Evolutionary conservation across 2,329 filamentous ascomycete species (phyloP).

Genomic region (Fusarium clavum): DNA sequence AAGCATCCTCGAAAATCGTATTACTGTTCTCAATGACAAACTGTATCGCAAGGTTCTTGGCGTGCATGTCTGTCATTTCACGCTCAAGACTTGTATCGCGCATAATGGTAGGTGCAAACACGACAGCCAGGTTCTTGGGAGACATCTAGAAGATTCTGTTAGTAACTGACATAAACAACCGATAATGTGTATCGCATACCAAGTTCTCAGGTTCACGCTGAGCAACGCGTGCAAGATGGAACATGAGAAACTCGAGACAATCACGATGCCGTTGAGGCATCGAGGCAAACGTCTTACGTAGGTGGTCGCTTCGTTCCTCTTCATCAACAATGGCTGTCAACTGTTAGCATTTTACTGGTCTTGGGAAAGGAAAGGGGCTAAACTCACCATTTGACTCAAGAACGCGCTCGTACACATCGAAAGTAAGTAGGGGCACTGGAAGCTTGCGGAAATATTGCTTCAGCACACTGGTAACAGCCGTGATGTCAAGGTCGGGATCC

Average conservation of each 20-base stretch:
- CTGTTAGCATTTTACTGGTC: slow-evolving; percentile 39
- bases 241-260: slow-evolving; percentile 91
- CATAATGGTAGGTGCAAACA: slow-evolving; percentile 98
- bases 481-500: slow-evolving; percentile 93
- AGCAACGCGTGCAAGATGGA: slow-evolving; percentile 90
- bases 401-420: slow-evolving; percentile 89
- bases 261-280: slow-evolving; percentile 88
- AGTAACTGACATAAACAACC: slow-evolving; percentile 6
- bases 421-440: slow-evolving; percentile 89
- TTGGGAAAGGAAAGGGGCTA: neutral
- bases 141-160: slow-evolving; percentile 75
- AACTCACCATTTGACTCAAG: slow-evolving; percentile 81
- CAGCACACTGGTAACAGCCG: slow-evolving; percentile 91
- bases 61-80: slow-evolving; percentile 95
- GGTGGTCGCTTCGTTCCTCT: slow-evolving; percentile 74
- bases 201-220: slow-evolving; percentile 85
- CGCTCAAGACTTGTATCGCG: slow-evolving; percentile 87
- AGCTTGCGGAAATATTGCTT: slow-evolving; percentile 98
- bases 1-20: slow-evolving; percentile 74
- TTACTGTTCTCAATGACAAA: slow-evolving; percentile 92
- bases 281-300: slow-evolving; percentile 79
- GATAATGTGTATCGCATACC: slow-evolving; percentile 60
- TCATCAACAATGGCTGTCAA: slow-evolving; percentile 70
- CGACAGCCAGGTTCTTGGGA: slow-evolving; percentile 93
- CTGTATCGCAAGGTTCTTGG: slow-evolving; percentile 91